Evolutionary conservation across 495 filamentous ascomycete genomes (phyloP).

Genomic region (Hamigera avellanea): DNA sequence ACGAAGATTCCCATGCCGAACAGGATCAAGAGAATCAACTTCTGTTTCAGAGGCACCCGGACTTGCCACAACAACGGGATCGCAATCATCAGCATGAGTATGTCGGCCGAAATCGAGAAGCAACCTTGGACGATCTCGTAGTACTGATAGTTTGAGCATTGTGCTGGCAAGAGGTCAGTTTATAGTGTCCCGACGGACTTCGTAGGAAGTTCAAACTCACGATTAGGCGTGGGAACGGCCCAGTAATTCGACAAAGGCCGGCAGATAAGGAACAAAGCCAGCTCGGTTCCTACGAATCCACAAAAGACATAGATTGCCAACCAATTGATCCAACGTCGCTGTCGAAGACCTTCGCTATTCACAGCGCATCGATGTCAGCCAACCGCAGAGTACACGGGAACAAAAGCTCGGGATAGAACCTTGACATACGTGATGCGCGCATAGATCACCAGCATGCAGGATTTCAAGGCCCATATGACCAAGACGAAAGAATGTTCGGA

Average conservation of each 20-base stretch:
- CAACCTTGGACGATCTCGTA: slow-evolving; percentile 40
- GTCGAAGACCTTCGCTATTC: slow-evolving; percentile 24
- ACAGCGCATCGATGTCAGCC: slow-evolving; percentile 1
- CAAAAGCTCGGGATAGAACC: too few species aligned
- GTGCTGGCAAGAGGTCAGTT: slow-evolving; percentile 14
- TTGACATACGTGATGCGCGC: slow-evolving; percentile 33
- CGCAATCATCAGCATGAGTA: slow-evolving; percentile 52
- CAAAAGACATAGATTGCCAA: slow-evolving; percentile 43
- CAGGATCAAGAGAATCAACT: slow-evolving; percentile 40
- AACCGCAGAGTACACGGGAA: too few species aligned
- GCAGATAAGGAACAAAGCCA: slow-evolving; percentile 54
- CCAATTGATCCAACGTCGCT: slow-evolving; percentile 30
- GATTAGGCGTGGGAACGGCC: slow-evolving; percentile 35
- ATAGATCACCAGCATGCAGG: slow-evolving; percentile 46
- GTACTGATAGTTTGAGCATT: slow-evolving; percentile 40
- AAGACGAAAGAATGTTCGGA: slow-evolving; percentile 43
- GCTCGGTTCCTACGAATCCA: slow-evolving; percentile 46
- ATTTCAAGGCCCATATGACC: slow-evolving; percentile 38
- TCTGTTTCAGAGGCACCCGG: slow-evolving; percentile 42
- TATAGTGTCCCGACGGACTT: not conserved
- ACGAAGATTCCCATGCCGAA: slow-evolving; percentile 55
- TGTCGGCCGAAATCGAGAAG: slow-evolving; percentile 55
- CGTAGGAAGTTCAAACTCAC: slow-evolving; percentile 5
- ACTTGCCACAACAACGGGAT: slow-evolving; percentile 50
- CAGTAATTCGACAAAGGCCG: slow-evolving; percentile 50